These are phyloP conservation scores for Mercurialis annua DNA, from an alignment of 345 rosid genomes.

Conservation along the genomic window DNA sequence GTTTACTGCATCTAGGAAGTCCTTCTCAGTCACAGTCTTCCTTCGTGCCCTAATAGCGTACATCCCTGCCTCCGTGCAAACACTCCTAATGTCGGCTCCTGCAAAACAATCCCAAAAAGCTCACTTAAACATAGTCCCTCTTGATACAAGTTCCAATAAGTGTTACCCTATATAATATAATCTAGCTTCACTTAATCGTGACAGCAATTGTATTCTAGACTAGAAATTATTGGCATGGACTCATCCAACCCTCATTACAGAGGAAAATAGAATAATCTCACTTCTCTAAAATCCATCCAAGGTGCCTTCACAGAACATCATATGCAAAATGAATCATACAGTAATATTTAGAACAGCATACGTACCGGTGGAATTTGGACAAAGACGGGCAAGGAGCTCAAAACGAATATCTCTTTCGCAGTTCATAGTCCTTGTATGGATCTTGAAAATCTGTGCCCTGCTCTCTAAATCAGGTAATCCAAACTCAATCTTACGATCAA, in stretches of 20 bases:
- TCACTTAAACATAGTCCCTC: background rate
- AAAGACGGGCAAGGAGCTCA: constrained; percentile 89
- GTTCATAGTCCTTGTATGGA: constrained; percentile 90
- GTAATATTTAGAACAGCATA: background rate
- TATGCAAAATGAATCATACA: background rate
- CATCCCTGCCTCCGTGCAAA: constrained; percentile 98
- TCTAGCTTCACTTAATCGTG: background rate
- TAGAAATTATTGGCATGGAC: background rate
- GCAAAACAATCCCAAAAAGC: constrained; percentile 12
- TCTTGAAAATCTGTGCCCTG: constrained; percentile 88
- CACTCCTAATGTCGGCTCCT: constrained; percentile 97
- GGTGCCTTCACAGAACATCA: background rate
- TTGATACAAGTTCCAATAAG: background rate
- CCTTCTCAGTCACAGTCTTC: constrained; percentile 93
- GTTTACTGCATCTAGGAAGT: constrained; percentile 95
- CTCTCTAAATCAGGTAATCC: constrained; percentile 94
- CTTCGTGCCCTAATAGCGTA: constrained; percentile 84
- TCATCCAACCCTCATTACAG: background rate
- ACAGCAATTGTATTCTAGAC: background rate
- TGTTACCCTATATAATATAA: background rate
- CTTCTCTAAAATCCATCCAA: background rate
- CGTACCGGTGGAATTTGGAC: constrained; percentile 88
- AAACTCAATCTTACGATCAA: constrained; percentile 94
- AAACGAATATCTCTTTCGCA: constrained; percentile 88
- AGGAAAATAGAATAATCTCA: background rate